Base-by-base conservation (phyloP, 352 stramenopile genomes). In the Phytophthora lateralis region DNA sequence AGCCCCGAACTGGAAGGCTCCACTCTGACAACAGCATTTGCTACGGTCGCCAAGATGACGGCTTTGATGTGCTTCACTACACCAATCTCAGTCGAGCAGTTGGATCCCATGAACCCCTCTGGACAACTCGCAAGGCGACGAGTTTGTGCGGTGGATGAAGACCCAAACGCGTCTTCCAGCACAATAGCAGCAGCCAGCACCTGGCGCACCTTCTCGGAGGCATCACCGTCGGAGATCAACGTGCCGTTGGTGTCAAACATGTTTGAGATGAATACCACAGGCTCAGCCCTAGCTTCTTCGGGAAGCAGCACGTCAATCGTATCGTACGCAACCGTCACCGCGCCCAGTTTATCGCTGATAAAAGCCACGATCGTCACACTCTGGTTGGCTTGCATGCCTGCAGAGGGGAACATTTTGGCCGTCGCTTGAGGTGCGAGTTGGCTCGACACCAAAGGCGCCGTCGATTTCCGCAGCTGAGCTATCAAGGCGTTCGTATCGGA, bases 351-450 rank as follows among this genome's bases (percentile, higher is more conserved):
- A 24, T 91, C 82, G 0, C 54, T 78, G 17, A 88, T 81, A 37
- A 91, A 83, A 5, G 82, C 79, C 12, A 91, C 46, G 11, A 89
- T 44, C 0, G 77, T 88, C 32, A 88, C 55, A 20, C 66, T 68
- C 26, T 76, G 66, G 5, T 56, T 80, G 20, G 70, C 66, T 0
- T 49, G 35, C 24, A 70, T 29, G 0, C 49, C 58, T 7, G 61
- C 26, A 1, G 82, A 69, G 2, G 79, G 79, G 5, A 91, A 53
- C 73, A 91, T 81, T 11, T 55, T 79, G 17, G 63, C 68, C 0
- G 42, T 44, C 0, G 62, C 76, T 7, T 55, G 61, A 2, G 82
- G 78, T 9, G 72, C 37, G 0, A 71, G 46, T 45, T 89, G 82
- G 0, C 70, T 71, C 1, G 61, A 29, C 2, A 88, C 76, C 1